Evolutionary conservation across 441 rosid genomes (phyloP).

Genomic region (Melastoma candidum): DNA sequence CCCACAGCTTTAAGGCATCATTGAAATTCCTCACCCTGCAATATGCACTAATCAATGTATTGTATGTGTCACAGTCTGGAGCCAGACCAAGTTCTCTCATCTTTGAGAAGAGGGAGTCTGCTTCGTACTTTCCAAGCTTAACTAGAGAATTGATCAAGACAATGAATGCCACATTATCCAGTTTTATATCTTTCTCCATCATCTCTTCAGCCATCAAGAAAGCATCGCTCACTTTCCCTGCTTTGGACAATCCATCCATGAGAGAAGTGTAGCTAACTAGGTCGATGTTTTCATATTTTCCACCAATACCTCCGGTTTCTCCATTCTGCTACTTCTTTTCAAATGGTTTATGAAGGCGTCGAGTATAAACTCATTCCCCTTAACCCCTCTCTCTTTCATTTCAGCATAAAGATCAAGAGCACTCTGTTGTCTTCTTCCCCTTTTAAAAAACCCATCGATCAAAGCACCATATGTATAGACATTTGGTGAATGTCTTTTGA

Average conservation of each 20-base stretch:
- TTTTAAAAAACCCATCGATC: slow-evolving; percentile 73
- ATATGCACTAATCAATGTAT: slow-evolving; percentile 61
- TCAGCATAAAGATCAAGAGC: slow-evolving; percentile 57
- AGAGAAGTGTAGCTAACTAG: slow-evolving; percentile 83
- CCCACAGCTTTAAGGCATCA: slow-evolving; percentile 49
- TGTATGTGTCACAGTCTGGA: slow-evolving; percentile 62
- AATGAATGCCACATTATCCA: slow-evolving; percentile 81
- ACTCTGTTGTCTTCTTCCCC: slow-evolving; percentile 33
- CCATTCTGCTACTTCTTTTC: slow-evolving; percentile 49
- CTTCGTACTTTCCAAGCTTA: slow-evolving; percentile 47
- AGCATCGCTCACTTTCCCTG: slow-evolving; percentile 62
- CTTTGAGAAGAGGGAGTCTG: slow-evolving; percentile 40
- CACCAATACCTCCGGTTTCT: slow-evolving; percentile 42
- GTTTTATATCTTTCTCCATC: slow-evolving; percentile 45
- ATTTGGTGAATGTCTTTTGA: slow-evolving; percentile 43
- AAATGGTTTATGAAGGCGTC: slow-evolving; percentile 62
- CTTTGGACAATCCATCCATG: slow-evolving; percentile 84
- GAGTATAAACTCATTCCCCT: slow-evolving; percentile 46
- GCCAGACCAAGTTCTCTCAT: slow-evolving; percentile 65
- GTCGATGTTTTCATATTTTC: slow-evolving; percentile 37
- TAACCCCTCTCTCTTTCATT: slow-evolving; percentile 52
- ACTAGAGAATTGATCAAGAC: slow-evolving; percentile 66
- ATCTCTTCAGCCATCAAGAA: slow-evolving; percentile 57
- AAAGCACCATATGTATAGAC: slow-evolving; percentile 44
- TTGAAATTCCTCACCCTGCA: slow-evolving; percentile 50